phyloP scores from a whole-genome alignment of 1,284 basidiomycete species.

The Ganoderma lingzhi region DNA sequence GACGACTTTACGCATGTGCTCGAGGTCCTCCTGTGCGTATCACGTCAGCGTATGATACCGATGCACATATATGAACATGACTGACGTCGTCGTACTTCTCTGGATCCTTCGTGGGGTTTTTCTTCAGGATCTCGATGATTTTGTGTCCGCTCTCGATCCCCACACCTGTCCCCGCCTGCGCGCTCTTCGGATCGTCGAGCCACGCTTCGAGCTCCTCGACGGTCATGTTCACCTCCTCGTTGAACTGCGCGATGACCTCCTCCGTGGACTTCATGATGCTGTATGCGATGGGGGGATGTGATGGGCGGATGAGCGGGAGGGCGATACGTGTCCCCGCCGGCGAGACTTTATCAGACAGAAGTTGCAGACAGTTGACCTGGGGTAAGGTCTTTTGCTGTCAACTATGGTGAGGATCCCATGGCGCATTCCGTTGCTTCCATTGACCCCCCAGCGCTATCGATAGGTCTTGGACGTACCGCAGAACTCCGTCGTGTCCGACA shows the following conservation, averaged over 20 bases:
- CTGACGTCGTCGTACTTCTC: conserved; percentile 43
- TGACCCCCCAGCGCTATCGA: conserved; percentile 9
- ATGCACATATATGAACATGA: background rate
- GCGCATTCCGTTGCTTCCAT: conserved; percentile 20
- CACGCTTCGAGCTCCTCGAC: conserved; percentile 45
- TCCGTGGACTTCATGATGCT: conserved; percentile 35
- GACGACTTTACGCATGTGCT: conserved; percentile 49
- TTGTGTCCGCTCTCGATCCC: conserved; percentile 46
- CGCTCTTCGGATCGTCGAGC: conserved; percentile 44
- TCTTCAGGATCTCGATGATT: conserved; percentile 46
- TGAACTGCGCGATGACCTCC: conserved; percentile 40
- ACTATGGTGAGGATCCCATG: conserved; percentile 5
- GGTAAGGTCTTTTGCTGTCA: conserved; percentile 3
- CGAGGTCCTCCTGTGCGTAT: conserved; percentile 40
- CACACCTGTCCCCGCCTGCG: conserved; percentile 45
- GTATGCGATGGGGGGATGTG: background rate
- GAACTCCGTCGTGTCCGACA: background rate
- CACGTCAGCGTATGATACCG: background rate
- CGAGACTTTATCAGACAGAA: background rate
- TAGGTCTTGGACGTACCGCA: background rate
- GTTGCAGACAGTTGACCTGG: background rate
- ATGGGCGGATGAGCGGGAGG: background rate
- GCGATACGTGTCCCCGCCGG: background rate
- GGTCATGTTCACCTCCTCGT: conserved; percentile 46
- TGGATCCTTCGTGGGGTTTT: conserved; percentile 44